Conservation (phyloP, 805 yeast species). For the Ogataea saltuana region DNA sequence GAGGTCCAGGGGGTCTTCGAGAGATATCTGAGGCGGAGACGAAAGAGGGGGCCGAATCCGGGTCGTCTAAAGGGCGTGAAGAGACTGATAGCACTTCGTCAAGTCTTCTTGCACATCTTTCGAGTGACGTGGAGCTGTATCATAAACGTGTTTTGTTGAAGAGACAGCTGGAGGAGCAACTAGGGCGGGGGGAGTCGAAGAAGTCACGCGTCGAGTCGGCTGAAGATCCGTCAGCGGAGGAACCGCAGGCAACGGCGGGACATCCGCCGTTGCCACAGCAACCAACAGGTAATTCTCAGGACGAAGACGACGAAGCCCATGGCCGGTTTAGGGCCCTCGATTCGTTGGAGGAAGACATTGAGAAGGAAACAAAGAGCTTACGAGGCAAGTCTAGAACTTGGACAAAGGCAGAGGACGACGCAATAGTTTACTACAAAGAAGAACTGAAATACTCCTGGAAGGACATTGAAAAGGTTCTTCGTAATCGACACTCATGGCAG, state of each 20-base stretch:
- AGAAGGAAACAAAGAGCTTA: slow-evolving; percentile 7
- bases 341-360: slow-evolving; percentile 5
- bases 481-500: slow-evolving; percentile 43
- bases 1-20: neutral
- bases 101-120: slow-evolving; percentile 26
- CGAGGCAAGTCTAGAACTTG: slow-evolving; percentile 26
- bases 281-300: slow-evolving; percentile 6
- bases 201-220: neutral
- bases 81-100: slow-evolving; percentile 5
- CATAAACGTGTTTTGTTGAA: slow-evolving; percentile 33
- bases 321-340: neutral
- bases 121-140: slow-evolving; percentile 32
- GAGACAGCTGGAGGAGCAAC: slow-evolving; percentile 19
- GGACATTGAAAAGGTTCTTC: slow-evolving; percentile 36
- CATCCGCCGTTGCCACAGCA: slow-evolving; percentile 5
- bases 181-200: slow-evolving; percentile 10
- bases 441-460: slow-evolving; percentile 40
- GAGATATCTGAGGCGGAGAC: neutral
- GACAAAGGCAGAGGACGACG: slow-evolving; percentile 40
- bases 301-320: slow-evolving; percentile 5
- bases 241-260: slow-evolving; percentile 3
- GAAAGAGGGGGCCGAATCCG: slow-evolving; percentile 3
- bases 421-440: slow-evolving; percentile 40
- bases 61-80: slow-evolving; percentile 6
- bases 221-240: neutral